phyloP scores from a whole-genome alignment of 1,284 basidiomycete genomes.

The Apiotrichum domesticum region DNA sequence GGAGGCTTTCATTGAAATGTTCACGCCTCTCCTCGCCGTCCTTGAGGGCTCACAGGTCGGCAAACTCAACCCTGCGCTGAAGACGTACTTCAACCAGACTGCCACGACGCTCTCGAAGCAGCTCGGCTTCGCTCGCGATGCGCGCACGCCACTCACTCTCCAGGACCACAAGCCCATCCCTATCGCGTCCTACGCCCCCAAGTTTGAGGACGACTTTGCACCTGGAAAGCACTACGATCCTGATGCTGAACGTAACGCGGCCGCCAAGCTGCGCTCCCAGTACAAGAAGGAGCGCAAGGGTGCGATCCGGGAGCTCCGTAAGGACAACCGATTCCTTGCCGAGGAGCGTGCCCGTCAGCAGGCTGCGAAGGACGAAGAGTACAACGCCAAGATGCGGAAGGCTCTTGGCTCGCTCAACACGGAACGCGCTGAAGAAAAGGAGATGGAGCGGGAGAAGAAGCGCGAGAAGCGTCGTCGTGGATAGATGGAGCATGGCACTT shows the following conservation, averaged over 20 bases:
- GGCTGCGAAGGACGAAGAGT: conserved; percentile 71
- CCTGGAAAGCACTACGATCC: conserved; percentile 72
- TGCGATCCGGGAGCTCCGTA: conserved; percentile 90
- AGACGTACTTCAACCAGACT: conserved; percentile 51
- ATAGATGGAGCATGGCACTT: not conserved
- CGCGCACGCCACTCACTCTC: conserved; percentile 71
- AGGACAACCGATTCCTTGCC: conserved; percentile 91
- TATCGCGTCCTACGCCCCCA: conserved; percentile 86
- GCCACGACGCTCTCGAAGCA: conserved; percentile 55
- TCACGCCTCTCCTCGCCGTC: conserved; percentile 60
- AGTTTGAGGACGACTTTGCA: conserved; percentile 80
- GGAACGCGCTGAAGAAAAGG: conserved; percentile 93
- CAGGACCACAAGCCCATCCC: conserved; percentile 96
- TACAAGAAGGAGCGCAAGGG: conserved; percentile 97
- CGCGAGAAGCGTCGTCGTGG: conserved; percentile 61
- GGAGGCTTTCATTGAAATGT: conserved; percentile 78
- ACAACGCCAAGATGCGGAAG: conserved; percentile 72
- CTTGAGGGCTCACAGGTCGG: conserved; percentile 55
- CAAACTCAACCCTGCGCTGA: conserved; percentile 53
- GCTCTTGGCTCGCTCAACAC: conserved; percentile 75
- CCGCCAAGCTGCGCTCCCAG: conserved; percentile 75
- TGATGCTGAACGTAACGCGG: conserved; percentile 83
- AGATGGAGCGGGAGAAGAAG: conserved; percentile 66
- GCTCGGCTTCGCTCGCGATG: conserved; percentile 65
- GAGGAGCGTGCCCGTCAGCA: conserved; percentile 76